Conservation (phyloP, 73 alveolate genomes). For the Paramecium sexaurelia region DNA sequence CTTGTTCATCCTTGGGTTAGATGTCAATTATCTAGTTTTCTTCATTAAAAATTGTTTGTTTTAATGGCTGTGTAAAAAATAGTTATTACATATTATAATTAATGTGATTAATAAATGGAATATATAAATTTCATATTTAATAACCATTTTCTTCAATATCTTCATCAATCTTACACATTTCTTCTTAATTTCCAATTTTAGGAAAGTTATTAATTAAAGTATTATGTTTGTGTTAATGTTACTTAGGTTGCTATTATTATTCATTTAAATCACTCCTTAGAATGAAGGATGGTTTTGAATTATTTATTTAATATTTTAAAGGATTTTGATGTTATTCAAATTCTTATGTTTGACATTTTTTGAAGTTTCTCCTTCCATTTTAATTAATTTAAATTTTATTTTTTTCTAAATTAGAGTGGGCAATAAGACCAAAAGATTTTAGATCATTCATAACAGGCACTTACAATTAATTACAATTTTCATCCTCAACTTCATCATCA, state of each 20-base stretch:
- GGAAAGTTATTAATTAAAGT: constrained; percentile 14
- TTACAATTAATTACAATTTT: not conserved
- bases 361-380: not conserved
- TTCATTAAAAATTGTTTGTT: not conserved
- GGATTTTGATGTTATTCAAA: not conserved
- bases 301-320: not conserved
- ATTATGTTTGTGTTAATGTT: not conserved
- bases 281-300: not conserved
- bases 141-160: not conserved
- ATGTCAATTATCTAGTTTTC: not conserved
- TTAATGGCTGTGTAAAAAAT: not conserved
- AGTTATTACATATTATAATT: not conserved
- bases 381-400: not conserved
- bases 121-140: not conserved
- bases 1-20: not conserved
- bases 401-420: not conserved
- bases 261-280: not conserved
- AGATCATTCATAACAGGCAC: constrained; percentile 41
- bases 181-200: not conserved
- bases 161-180: not conserved
- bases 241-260: not conserved
- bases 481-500: constrained; percentile 49
- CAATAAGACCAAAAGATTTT: not conserved
- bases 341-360: not conserved
- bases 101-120: not conserved